phyloP scores from a whole-genome alignment of 805 yeast genomes.

The Metschnikowia vanudenii region DNA sequence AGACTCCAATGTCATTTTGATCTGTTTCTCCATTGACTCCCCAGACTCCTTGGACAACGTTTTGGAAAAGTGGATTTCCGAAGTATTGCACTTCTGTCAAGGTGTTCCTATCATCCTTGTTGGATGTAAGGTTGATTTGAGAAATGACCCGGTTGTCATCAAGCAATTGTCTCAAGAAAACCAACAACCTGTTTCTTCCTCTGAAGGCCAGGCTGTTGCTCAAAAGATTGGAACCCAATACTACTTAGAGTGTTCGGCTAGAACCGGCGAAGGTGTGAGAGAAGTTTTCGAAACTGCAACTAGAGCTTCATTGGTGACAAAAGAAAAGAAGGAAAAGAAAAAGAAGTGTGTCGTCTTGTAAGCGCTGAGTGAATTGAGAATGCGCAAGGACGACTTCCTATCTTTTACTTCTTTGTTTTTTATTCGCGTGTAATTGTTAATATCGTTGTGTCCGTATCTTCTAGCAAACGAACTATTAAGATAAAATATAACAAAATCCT shows the following conservation, averaged over 20 bases:
- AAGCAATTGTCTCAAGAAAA: conserved; percentile 26
- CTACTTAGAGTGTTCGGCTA: conserved; percentile 37
- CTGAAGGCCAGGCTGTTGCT: conserved; percentile 30
- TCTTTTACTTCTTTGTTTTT: conserved; percentile 15
- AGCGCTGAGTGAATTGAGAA: conserved; percentile 5
- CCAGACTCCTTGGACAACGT: conserved; percentile 34
- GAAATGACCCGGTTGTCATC: conserved; percentile 29
- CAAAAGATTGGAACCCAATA: conserved; percentile 30
- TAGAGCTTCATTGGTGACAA: conserved; percentile 30
- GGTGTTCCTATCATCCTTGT: conserved; percentile 35
- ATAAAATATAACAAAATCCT: background rate
- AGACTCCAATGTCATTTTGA: conserved; percentile 35
- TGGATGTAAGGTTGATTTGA: conserved; percentile 38
- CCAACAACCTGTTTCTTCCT: conserved; percentile 24
- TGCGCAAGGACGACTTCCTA: conserved; percentile 4
- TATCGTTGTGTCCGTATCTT: conserved; percentile 12
- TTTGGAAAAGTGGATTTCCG: conserved; percentile 44
- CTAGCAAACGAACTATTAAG: conserved; percentile 4
- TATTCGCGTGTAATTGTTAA: conserved; percentile 20
- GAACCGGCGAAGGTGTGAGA: conserved; percentile 33
- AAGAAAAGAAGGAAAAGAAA: conserved; percentile 31
- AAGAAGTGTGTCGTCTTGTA: conserved; percentile 32
- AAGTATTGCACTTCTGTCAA: conserved; percentile 38
- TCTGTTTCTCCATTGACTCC: conserved; percentile 38
- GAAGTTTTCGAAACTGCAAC: conserved; percentile 32